Percentiles rank a stretch among this genome's conserved stretches.
These are phyloP conservation scores for Colletotrichum liaoningense DNA, from an alignment of 2,329 filamentous ascomycete species.

Conservation along the genomic window DNA sequence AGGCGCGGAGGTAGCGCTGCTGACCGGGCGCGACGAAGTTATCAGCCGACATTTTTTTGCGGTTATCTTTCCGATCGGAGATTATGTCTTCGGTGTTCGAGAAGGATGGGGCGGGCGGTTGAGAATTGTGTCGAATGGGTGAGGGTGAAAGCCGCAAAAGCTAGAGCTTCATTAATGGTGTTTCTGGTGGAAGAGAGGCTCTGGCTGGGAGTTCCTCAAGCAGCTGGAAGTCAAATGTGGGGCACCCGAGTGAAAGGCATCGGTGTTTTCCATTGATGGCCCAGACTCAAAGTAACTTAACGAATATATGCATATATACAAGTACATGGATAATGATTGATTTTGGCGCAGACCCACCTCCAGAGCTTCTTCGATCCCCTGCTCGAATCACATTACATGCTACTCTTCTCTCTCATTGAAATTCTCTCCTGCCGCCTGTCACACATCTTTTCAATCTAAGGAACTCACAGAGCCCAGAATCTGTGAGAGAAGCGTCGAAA, in stretches of 20 bases:
- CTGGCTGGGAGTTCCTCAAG: background rate
- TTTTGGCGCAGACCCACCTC: background rate
- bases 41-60: slow-evolving; percentile 51
- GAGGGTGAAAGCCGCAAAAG: background rate
- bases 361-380: slow-evolving; percentile 1
- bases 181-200: background rate
- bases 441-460: background rate
- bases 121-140: background rate
- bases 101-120: background rate
- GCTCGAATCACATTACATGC: slow-evolving; percentile 30
- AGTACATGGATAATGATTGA: background rate
- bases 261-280: background rate
- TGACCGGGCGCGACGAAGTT: slow-evolving; percentile 80
- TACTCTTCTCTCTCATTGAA: background rate
- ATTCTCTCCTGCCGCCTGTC: background rate
- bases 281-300: background rate
- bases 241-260: background rate
- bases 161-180: background rate
- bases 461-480: background rate
- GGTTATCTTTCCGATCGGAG: background rate
- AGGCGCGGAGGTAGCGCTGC: slow-evolving; percentile 90
- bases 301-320: slow-evolving; percentile 6
- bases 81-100: background rate
- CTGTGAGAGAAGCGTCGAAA: background rate
- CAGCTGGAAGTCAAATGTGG: background rate